These are phyloP conservation scores for Monilinia polystroma DNA, from an alignment of 2,329 filamentous ascomycete species.

Conservation along the genomic window DNA sequence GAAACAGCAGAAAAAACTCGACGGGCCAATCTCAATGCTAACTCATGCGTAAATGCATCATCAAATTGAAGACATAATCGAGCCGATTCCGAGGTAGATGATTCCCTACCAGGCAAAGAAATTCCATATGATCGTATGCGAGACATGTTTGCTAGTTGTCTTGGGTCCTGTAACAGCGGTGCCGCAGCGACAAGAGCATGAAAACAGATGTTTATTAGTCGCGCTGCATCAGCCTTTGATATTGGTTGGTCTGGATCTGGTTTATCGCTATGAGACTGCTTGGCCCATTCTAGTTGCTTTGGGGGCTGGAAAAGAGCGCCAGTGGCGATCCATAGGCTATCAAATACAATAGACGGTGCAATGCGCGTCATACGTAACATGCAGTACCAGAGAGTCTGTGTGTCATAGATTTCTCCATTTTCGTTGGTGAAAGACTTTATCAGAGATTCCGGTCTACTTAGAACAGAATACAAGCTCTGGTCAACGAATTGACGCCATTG, in stretches of 20 bases:
- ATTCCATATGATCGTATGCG: conserved; percentile 49
- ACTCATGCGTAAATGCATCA: conserved; percentile 61
- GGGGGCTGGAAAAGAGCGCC: conserved; percentile 59
- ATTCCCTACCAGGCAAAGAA: conserved; percentile 49
- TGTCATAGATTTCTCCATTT: conserved; percentile 53
- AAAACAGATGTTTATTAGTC: conserved; percentile 53
- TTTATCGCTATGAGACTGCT: conserved; percentile 25
- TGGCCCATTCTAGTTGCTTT: conserved; percentile 34
- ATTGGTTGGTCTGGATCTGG: conserved; percentile 25
- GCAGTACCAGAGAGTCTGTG: conserved; percentile 61
- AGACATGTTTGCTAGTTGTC: conserved; percentile 56
- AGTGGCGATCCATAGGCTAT: conserved; percentile 63
- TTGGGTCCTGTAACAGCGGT: conserved; percentile 43
- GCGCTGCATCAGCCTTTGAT: conserved; percentile 37
- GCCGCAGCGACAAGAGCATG: conserved; percentile 61
- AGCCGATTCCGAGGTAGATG: conserved; percentile 48
- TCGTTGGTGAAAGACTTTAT: conserved; percentile 57
- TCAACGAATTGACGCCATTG: conserved; percentile 62
- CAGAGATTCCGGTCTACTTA: conserved; percentile 56
- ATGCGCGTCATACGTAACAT: conserved; percentile 59
- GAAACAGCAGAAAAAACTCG: conserved; percentile 57
- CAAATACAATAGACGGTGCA: conserved; percentile 58
- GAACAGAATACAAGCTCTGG: conserved; percentile 62
- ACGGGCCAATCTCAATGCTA: conserved; percentile 58
- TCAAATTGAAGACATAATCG: conserved; percentile 59